Evolutionary conservation across 345 rosid species (phyloP).

Genomic region (Physaria fendleri): DNA sequence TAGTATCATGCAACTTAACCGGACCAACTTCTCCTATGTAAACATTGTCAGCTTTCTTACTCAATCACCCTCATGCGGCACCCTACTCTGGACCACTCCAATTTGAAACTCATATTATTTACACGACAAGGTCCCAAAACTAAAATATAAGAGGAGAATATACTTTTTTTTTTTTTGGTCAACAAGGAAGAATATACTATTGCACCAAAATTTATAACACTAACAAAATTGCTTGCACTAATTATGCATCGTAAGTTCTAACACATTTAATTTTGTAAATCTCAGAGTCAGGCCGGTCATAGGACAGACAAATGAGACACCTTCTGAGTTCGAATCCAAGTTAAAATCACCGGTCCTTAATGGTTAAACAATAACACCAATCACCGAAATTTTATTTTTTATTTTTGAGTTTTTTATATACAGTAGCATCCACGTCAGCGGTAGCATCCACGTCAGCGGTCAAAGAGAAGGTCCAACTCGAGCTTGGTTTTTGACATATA

Average conservation of each 20-base stretch:
- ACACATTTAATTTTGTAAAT: not conserved
- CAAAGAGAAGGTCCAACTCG: too few species aligned
- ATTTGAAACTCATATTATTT: not conserved
- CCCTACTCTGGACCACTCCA: constrained; percentile 24
- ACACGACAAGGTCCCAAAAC: constrained; percentile 1
- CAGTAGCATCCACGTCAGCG: too few species aligned
- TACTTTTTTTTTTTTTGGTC: too few species aligned
- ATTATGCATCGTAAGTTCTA: not conserved
- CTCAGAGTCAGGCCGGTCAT: too few species aligned
- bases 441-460: too few species aligned
- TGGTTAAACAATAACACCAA: too few species aligned
- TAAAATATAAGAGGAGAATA: not conserved
- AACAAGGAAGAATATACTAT: too few species aligned
- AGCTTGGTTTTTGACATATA: too few species aligned
- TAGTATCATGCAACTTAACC: not conserved
- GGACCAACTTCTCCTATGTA: constrained; percentile 7
- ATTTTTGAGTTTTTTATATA: not conserved
- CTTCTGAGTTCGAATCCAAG: too few species aligned
- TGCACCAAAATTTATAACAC: not conserved
- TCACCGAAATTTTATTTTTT: not conserved
- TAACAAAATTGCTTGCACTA: not conserved
- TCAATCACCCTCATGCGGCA: constrained; percentile 24
- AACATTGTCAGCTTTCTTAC: constrained; percentile 2
- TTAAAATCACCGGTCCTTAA: too few species aligned
- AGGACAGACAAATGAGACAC: too few species aligned